Evolutionary conservation across 108 stramenopile genomes (phyloP), one percentile per base, ranked within the genome.

Genomic region (Pseudonitzschia delicatissima): DNA sequence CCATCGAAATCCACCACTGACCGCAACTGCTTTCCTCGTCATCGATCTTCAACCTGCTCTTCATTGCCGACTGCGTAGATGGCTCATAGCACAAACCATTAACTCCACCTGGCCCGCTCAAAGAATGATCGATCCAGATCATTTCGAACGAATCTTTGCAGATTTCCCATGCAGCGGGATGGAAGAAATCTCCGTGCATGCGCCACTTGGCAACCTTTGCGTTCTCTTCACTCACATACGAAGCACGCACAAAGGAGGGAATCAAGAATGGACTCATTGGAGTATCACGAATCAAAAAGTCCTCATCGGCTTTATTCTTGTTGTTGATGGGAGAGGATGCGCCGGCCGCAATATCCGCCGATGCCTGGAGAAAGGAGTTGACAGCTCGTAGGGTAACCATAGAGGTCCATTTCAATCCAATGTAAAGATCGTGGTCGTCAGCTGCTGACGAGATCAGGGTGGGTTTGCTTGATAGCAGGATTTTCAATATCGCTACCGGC

Each of bases 1-100:
- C 73, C 77, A 93, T 86, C 70, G 87, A 93, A n/a, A 90, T 67
- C 92, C 92, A 93, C 92, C 92, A 93, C 66, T 93, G 92, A 35
- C 91, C 91, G 64, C 91, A 92, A 17, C 86, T 83, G 4, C 2
- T 5, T 9, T 8, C 18, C 0, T 9, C 18, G 2, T 33, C 59
- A 26, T 68, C 71, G 15, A 58, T 69, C 62, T 82, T 67, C 26
- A 78, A 47, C 4, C 72, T 58, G 11, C 78, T 49, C 4, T 52
- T 39, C 49, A 66, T 67, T 15, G 33, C 12, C 20, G 40, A 51
- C 45, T 67, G 34, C 1, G 55, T 63, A n/a, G 73, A 74, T 8
- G 47, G 36, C 35, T 70, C 62, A 21, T 45, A 66, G 62, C 91
- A 92, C 29, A 79, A 73, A 5, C 80, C 74, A 44, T 82, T 85